Evolutionary conservation across 208 protist genomes (phyloP).

Genomic region (Porcisia hertigi): DNA sequence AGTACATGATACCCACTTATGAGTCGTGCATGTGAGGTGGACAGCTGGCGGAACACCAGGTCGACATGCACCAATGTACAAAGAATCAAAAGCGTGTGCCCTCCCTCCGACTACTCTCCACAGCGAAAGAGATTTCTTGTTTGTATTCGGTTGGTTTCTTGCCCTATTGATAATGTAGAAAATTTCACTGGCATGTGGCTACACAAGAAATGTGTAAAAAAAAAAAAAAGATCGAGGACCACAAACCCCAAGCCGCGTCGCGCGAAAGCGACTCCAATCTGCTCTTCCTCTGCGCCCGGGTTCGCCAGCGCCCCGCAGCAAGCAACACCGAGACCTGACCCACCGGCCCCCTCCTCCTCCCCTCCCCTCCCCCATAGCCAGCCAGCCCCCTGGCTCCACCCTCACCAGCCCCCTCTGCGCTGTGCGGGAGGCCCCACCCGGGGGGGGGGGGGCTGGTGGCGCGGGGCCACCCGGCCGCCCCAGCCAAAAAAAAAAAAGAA

Average conservation of each 20-base stretch:
- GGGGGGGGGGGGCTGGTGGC: no score
- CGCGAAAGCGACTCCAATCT: neutral
- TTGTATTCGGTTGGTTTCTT: no score
- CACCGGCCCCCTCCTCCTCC: neutral
- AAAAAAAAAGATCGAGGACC: no score
- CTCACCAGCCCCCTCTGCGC: neutral
- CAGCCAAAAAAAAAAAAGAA: no score
- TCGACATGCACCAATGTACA: neutral
- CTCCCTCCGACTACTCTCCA: no score
- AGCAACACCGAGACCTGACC: neutral
- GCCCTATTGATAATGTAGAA: no score
- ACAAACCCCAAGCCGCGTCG: neutral
- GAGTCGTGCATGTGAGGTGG: conserved; percentile 77
- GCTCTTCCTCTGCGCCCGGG: neutral
- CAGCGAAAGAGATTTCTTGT: no score
- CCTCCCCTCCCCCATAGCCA: accelerated
- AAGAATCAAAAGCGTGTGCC: neutral
- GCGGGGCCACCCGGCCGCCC: no score
- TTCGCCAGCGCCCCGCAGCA: neutral
- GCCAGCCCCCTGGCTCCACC: neutral
- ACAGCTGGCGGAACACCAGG: neutral
- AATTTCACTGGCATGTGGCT: no score
- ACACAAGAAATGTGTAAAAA: no score
- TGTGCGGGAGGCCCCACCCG: no score
- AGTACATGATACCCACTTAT: conserved; percentile 95